A percentile compares a stretch with the other conserved stretches of the same genome.
Conservation (phyloP, 202 grass and related monocot species). For the Miscanthus sacchariflorus region DNA sequence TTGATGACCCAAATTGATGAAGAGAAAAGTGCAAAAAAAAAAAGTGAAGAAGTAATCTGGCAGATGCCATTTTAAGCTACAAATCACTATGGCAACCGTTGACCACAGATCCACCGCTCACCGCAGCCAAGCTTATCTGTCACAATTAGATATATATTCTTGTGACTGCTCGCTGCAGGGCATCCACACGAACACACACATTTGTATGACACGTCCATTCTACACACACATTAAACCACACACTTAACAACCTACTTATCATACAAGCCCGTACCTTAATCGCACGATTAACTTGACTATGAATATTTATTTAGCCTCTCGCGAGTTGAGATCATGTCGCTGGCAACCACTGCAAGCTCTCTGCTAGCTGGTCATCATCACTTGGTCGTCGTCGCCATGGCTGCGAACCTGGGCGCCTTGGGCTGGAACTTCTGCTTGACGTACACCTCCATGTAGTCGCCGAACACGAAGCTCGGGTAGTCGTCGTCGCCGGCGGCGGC, state of each 20-base stretch:
- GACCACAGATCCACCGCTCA: conserved; percentile 37
- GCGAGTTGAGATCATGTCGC: neutral
- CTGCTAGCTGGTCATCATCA: no score
- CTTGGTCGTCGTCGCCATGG: conserved; percentile 2
- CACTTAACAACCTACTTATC: neutral
- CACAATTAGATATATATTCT: conserved; percentile 36
- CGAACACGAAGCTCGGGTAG: conserved; percentile 76
- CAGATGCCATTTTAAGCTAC: conserved; percentile 48
- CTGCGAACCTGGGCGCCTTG: conserved; percentile 69
- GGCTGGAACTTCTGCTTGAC: conserved; percentile 68
- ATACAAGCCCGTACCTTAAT: neutral
- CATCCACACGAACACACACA: conserved; percentile 35
- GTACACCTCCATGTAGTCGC: conserved; percentile 94
- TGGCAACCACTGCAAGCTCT: no score
- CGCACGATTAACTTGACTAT: neutral
- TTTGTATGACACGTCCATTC: conserved; percentile 31
- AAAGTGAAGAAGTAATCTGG: neutral
- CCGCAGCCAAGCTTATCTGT: conserved; percentile 38
- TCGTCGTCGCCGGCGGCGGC: neutral
- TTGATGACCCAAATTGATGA: conserved; percentile 7
- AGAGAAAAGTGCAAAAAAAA: no score
- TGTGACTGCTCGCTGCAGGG: conserved; percentile 44
- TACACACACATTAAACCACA: conserved; percentile 29
- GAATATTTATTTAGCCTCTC: neutral
- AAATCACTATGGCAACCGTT: conserved; percentile 48